Conservation (phyloP, 73 alveolate genomes). For the Paramecium primaurelia region DNA sequence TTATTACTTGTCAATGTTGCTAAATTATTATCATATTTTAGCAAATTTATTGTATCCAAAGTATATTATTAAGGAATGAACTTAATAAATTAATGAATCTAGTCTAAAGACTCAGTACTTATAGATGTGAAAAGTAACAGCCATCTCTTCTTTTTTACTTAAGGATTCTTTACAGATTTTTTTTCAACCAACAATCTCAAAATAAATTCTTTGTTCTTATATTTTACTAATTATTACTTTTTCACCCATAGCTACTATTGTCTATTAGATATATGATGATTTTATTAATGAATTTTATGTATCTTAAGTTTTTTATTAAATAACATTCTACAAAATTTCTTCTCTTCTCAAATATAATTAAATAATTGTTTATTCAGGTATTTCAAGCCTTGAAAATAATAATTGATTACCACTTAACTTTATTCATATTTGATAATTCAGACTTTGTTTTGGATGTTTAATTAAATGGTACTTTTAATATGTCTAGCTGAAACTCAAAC, state of each 20-base stretch:
- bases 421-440: not conserved
- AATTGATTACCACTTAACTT: not conserved
- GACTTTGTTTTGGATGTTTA: not conserved
- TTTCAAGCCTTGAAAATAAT: not conserved
- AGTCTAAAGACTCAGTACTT: not conserved
- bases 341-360: slow-evolving; percentile 34
- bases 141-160: not conserved
- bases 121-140: not conserved
- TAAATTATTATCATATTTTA: not conserved
- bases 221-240: not conserved
- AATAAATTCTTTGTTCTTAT: not conserved
- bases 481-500: not conserved
- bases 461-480: slow-evolving; percentile 8
- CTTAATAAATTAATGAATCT: not conserved
- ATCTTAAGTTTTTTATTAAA: not conserved
- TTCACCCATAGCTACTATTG: not conserved
- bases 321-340: not conserved
- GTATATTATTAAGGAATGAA: not conserved
- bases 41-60: not conserved
- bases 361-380: not conserved
- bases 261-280: not conserved
- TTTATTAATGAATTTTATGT: not conserved
- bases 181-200: not conserved
- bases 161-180: not conserved
- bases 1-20: not conserved